Conservation (phyloP, 2,329 filamentous ascomycete species). For the Venturia pyrina region DNA sequence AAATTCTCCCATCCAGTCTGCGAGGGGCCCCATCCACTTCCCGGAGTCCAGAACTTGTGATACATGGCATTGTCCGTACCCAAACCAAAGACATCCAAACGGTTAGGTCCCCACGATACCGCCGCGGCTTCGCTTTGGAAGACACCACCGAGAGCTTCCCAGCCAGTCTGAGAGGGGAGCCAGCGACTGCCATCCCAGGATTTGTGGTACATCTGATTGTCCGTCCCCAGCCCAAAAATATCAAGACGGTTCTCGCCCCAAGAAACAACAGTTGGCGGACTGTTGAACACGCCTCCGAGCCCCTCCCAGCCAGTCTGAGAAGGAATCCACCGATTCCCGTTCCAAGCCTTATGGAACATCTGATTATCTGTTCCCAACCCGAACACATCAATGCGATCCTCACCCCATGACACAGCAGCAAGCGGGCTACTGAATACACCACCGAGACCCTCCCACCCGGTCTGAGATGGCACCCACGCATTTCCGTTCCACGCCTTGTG, state of each 20-base stretch:
- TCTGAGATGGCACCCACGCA: neutral
- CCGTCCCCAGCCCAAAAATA: neutral
- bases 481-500: neutral
- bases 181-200: neutral
- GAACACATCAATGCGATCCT: neutral
- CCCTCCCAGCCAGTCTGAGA: neutral
- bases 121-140: conserved; percentile 2
- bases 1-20: conserved; percentile 18
- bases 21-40: neutral
- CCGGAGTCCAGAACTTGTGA: conserved; percentile 20
- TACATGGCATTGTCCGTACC: conserved; percentile 21
- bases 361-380: neutral
- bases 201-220: conserved; percentile 4
- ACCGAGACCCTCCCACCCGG: neutral
- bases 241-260: neutral
- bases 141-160: conserved; percentile 5
- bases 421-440: neutral
- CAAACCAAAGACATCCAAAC: conserved; percentile 17
- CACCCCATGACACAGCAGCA: neutral
- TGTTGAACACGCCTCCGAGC: neutral
- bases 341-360: neutral
- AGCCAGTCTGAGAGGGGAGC: conserved; percentile 14
- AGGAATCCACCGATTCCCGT: neutral
- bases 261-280: neutral
- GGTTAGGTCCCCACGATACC: conserved; percentile 13